These are phyloP conservation scores for Terfezia boudieri DNA, from an alignment of 495 filamentous ascomycete species.

Conservation along the genomic window DNA sequence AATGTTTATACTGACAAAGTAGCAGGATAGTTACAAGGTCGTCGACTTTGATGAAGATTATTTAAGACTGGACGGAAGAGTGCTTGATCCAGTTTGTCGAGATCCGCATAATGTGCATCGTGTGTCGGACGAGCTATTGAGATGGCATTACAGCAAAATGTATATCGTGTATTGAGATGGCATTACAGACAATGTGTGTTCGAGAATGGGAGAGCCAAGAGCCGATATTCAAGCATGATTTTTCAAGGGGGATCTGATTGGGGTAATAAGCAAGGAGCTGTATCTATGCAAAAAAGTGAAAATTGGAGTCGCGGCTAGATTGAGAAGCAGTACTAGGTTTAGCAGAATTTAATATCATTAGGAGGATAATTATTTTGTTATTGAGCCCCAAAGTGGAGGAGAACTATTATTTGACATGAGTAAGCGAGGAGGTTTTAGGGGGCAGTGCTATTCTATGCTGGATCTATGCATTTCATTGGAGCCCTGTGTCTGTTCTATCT, in stretches of 20 bases:
- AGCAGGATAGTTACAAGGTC: conserved; percentile 21
- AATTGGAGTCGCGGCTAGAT: conserved; percentile 20
- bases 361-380: too few species aligned
- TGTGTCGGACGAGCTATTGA: conserved; percentile 7
- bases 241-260: conserved; percentile 20
- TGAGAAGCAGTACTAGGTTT: conserved; percentile 1
- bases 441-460: too few species aligned
- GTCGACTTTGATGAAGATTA: conserved; percentile 7
- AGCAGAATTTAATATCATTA: too few species aligned
- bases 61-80: conserved; percentile 5
- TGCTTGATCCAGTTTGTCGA: conserved; percentile 12
- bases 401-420: too few species aligned
- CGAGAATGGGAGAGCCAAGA: conserved; percentile 8
- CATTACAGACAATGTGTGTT: conserved; percentile 4
- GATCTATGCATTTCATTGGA: too few species aligned
- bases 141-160: conserved; percentile 6
- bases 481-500: too few species aligned
- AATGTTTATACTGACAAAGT: background rate
- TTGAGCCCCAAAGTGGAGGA: too few species aligned
- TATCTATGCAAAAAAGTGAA: conserved; percentile 19
- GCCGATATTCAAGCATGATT: conserved; percentile 20
- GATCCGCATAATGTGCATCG: conserved; percentile 11
- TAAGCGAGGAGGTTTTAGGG: too few species aligned
- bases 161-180: conserved; percentile 5
- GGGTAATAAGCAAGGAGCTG: conserved; percentile 19